Evolutionary conservation across 192 early-diverging fungal species (phyloP), one percentile per base, ranked within the genome.

Genomic region (Coemansia sp.): DNA sequence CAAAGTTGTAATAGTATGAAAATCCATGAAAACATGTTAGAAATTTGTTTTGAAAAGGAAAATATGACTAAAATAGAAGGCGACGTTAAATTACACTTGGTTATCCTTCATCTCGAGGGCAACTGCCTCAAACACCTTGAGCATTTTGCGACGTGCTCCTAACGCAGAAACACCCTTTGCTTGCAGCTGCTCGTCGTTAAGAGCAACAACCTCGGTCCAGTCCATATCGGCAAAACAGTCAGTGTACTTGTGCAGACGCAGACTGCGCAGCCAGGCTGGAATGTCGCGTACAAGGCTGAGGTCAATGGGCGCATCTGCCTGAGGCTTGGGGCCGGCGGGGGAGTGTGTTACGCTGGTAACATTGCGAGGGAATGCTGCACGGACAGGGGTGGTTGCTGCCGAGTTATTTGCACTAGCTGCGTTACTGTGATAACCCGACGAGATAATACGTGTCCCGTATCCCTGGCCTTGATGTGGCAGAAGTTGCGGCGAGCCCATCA

Each of bases 171-270:
- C 94, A 22, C 96, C 96, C 58, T 88, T 86, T 33, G 79, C 84
- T 41, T 83, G 82, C 61, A 98, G 81, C 23, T 87, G 84, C 34
- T 90, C 85, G 54, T 98, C 96, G 21, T 75, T 80, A 66, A 98
- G 66, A 48, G 87, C 84, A 41, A 98, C 87, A 59, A 98, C 91
- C 27, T 91, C 87, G 49, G 86, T 84, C 93, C 94, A 98, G 53
- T 86, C 76, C 83, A 89, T 87, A 14, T 81, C 82, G 22, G 92
- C 86, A 82, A 98, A 95, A 39, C 93, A 85, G 17, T 83, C 57
- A 21, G 89, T 93, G 80, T 98, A 98, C 79, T 98, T 98, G 82
- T 98, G 96, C 62, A 98, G 80, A 24, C 96, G 89, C 48, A 97
- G 82, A 55, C 85, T 87, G 43, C 93, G 76, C 59, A 98, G 82